phyloP scores from a whole-genome alignment of 2,329 filamentous ascomycete genomes.

The Escovopsis sp. region DNA sequence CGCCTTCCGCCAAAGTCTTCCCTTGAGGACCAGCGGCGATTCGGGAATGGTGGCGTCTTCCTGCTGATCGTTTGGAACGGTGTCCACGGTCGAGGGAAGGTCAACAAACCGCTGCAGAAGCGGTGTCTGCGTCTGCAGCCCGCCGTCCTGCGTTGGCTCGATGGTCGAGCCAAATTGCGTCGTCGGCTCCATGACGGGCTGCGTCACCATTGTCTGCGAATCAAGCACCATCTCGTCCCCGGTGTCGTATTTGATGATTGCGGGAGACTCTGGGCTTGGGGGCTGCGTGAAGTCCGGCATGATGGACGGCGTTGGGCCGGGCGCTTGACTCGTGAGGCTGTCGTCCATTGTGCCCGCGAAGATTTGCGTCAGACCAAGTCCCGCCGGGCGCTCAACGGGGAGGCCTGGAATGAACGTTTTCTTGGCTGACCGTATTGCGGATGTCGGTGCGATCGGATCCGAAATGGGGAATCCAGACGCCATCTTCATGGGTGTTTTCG shows the following conservation, averaged over 20 bases:
- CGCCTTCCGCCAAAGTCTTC: conserved; percentile 32
- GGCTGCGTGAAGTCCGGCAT: conserved; percentile 44
- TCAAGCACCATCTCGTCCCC: conserved; percentile 29
- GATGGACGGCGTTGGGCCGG: conserved; percentile 26
- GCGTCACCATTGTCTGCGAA: conserved; percentile 23
- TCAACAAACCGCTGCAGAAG: conserved; percentile 51
- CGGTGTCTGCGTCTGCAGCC: conserved; percentile 59
- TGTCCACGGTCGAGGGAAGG: conserved; percentile 56
- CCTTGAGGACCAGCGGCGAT: conserved; percentile 50
- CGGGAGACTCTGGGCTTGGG: conserved; percentile 44
- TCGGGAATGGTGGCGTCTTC: conserved; percentile 30
- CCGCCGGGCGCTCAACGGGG: conserved; percentile 42
- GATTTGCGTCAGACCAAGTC: conserved; percentile 71
- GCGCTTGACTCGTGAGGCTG: conserved; percentile 26
- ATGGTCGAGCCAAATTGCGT: conserved; percentile 56
- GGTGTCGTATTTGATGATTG: conserved; percentile 29
- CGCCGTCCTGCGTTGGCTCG: conserved; percentile 67
- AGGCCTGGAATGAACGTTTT: conserved; percentile 57
- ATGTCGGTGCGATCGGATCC: conserved; percentile 38
- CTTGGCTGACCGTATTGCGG: conserved; percentile 51
- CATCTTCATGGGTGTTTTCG: too few relatives aligned
- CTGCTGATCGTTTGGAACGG: conserved; percentile 34
- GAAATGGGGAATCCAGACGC: too few relatives aligned
- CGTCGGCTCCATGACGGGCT: conserved; percentile 22
- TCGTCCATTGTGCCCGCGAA: conserved; percentile 80